Percentiles rank a stretch among this genome's conserved stretches.
Evolutionary conservation across 2,329 filamentous ascomycete genomes (phyloP).

Genomic region (Colletotrichum eremochloae): DNA sequence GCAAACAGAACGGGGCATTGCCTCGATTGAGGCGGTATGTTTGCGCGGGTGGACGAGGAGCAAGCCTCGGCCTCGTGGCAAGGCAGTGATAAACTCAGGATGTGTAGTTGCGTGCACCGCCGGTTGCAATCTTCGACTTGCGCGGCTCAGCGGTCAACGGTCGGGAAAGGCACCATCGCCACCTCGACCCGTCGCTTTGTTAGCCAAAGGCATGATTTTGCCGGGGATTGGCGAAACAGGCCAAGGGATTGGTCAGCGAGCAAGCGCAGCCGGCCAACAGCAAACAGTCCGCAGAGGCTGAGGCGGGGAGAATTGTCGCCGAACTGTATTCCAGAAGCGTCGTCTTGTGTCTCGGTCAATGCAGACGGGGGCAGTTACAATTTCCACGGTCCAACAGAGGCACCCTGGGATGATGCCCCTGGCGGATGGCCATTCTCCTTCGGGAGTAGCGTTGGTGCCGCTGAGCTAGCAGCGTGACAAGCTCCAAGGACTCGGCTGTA

Average conservation of each 20-base stretch:
- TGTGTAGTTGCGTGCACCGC: neutral
- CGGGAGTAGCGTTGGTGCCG: neutral
- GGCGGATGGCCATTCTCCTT: neutral
- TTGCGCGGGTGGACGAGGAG: conserved; percentile 2
- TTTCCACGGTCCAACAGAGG: conserved; percentile 22
- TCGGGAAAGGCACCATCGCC: neutral
- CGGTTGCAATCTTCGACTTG: neutral
- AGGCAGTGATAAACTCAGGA: too few species aligned
- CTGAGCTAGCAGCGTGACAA: neutral
- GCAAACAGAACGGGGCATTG: conserved; percentile 26
- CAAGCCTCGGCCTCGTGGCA: too few species aligned
- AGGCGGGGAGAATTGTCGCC: conserved; percentile 16
- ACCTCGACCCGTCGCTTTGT: neutral
- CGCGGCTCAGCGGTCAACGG: neutral
- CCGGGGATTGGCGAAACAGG: neutral
- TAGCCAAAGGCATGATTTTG: neutral
- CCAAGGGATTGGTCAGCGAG: neutral
- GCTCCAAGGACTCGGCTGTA: neutral
- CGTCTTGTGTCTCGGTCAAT: neutral
- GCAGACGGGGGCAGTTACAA: neutral
- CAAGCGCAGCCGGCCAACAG: neutral
- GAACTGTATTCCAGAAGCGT: conserved; percentile 40
- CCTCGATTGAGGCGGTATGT: conserved; percentile 26
- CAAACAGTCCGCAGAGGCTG: neutral
- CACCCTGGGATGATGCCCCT: neutral